Evolutionary conservation across 225 moss, liverwort and hornwort species (phyloP), one percentile per base, ranked within the genome.

Genomic region (Lunularia cruciata): DNA sequence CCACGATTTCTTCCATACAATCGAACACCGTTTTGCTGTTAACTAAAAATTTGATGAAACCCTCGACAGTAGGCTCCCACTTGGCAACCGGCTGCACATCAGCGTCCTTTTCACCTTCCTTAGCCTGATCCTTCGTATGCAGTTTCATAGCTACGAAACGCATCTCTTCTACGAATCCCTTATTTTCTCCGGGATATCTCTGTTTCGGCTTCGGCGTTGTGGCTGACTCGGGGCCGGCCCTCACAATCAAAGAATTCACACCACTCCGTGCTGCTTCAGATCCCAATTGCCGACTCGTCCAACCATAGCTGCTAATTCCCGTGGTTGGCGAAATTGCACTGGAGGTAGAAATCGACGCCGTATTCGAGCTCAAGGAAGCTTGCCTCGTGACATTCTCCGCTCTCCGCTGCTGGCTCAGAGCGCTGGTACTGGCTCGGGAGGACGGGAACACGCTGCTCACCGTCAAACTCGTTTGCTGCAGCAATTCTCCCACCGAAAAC

Each of bases 121-220:
- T 98, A 32, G 92, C 63, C 53, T 98, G 96, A 72, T 92, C 92
- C 76, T 87, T 92, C 6, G 96, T 96, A 73, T 96, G 96, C 82
- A 96, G 69, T 72, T 87, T 90, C 96, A 96, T 96, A 52, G 96
- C 92, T 63, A 96, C 96, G 32, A 96, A 96, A 31, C 96, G 84
- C 96, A 96, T 96, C 76, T 96, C 96, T 60, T 96, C 96, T 57
- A 96, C 88, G 27, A 96, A 96, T 31, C 96, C 96, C 70, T 96
- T 96, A 15, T 73, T 75, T 54, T 92, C 96, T 47, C 96, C 96
- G 8, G 96, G 96, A 43, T 86, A 92, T 23, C 78, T 83, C 31
- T 65, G 60, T 59, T 83, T 88, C 30, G 79, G 76, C 46, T 77
- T 82, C 77, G 80, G 83, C 5, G 95, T 77, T 1, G 96, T 84